These are phyloP conservation scores for Phtheirospermum japonicum DNA, from an alignment of 257 asterid species.

Conservation along the genomic window DNA sequence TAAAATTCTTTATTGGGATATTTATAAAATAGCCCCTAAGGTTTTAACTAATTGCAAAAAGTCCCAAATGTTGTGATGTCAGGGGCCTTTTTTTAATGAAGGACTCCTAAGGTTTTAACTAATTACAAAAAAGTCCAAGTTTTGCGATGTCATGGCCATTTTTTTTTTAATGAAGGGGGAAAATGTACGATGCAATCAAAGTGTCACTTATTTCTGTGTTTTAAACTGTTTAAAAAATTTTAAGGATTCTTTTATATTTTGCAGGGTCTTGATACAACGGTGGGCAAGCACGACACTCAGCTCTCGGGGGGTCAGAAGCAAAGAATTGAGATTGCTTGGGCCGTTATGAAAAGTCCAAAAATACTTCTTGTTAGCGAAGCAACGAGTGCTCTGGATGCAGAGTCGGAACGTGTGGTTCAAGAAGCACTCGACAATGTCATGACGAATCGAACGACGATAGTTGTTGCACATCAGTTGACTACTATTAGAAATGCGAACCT, in stretches of 20 bases:
- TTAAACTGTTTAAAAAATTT: too few relatives aligned
- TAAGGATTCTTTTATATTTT: too few relatives aligned
- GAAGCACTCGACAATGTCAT: constrained; percentile 55
- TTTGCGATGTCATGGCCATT: too few relatives aligned
- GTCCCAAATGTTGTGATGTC: background rate
- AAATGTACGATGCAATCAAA: too few relatives aligned
- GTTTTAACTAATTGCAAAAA: background rate
- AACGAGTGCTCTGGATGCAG: constrained; percentile 61
- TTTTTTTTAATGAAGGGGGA: too few relatives aligned
- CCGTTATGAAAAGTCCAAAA: constrained; percentile 55
- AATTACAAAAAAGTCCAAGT: too few relatives aligned
- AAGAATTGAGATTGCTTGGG: constrained; percentile 67
- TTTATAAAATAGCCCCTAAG: background rate
- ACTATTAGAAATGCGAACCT: constrained; percentile 54
- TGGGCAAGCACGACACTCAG: constrained; percentile 56
- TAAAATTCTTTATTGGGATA: background rate
- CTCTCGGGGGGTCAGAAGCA: constrained; percentile 79
- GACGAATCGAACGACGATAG: constrained; percentile 51
- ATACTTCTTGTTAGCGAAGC: constrained; percentile 72
- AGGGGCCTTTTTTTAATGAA: too few relatives aligned
- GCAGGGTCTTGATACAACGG: constrained; percentile 60
- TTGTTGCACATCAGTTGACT: constrained; percentile 69
- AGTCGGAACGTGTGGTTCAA: constrained; percentile 50
- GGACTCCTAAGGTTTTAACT: too few relatives aligned
- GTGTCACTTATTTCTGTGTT: too few relatives aligned